Evolutionary conservation across 164 flowering plant species (phyloP), one percentile per base, ranked within the genome.

Genomic region (Berberis vulgaris): DNA sequence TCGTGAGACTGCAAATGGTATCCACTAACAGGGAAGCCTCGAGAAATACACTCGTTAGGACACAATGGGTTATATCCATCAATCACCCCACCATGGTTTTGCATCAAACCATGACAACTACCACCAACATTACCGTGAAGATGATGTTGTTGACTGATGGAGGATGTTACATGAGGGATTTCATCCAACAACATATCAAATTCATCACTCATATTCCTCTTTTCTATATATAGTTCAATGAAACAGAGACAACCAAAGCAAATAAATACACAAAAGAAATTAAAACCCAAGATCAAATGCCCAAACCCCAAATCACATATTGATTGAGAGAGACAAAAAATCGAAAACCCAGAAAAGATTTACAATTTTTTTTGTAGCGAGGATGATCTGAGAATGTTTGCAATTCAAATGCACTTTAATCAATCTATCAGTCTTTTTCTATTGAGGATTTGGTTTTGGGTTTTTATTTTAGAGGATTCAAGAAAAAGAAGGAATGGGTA

Each of bases 121-220:
- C 63, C 73, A 60, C 55, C 41, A 43, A 43, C 70, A 66, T 58
- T 41, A 40, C 41, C 45, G 60, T 69, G 57, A 56, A 44, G 47
- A 53, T 72, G 65, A 65, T 55, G 49, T n/a, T 57, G 60, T 58
- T 49, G 64, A 59, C 43, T 60, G 54, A 63, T 62, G 39, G 61
- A 54, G 42, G 76, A 72, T 61, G 76, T 63, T 57, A 70, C 77
- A 68, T 70, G 77, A 57, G 73, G 76, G 73, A 77, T 78, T 78
- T 76, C 78, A 50, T 64, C 72, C 71, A 78, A 76, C 61, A 80
- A 61, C 68, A 43, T 70, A 49, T 75, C 79, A 52, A 78, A 43
- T 65, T 76, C 81, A 7, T 66, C 69, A 56, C 40, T 57, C 57
- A 42, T 55, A 45, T 43, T 57, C 39, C 10, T 42, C 59, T 45